Conservation (phyloP, 176 grass and related monocot species). For the Saccharum spontaneum region DNA sequence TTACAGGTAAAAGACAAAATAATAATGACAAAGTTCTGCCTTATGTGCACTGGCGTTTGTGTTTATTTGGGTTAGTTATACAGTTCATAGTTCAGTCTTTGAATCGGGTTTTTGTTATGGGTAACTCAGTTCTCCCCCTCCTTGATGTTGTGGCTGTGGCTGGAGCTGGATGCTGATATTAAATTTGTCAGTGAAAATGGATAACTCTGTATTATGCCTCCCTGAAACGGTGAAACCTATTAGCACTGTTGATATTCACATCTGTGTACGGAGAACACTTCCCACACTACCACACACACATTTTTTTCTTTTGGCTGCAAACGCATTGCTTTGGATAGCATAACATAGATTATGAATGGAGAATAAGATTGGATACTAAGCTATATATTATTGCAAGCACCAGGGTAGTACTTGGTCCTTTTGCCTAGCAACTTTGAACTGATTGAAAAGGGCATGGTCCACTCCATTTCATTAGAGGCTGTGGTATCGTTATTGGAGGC, state of each 20-base stretch:
- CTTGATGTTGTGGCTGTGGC: not conserved
- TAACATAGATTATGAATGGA: not conserved
- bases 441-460: not conserved
- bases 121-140: not conserved
- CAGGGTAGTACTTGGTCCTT: not conserved
- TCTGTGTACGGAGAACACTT: not conserved
- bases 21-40: not conserved
- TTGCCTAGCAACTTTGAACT: not conserved
- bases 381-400: not conserved
- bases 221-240: not conserved
- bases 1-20: not conserved
- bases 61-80: not conserved
- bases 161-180: not conserved
- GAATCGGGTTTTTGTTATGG: not conserved
- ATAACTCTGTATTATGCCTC: no score
- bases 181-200: not conserved
- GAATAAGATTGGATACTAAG: not conserved
- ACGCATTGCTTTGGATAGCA: not conserved
- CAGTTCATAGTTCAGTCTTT: not conserved
- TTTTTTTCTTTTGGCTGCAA: not conserved
- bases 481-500: not conserved
- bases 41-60: not conserved
- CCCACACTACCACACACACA: not conserved
- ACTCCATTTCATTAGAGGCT: not conserved
- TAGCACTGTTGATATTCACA: not conserved